A percentile compares a stretch with the other conserved stretches of the same genome.
These are phyloP conservation scores for Rosa rugosa DNA, from an alignment of 306 rosid genomes.

Conservation along the genomic window DNA sequence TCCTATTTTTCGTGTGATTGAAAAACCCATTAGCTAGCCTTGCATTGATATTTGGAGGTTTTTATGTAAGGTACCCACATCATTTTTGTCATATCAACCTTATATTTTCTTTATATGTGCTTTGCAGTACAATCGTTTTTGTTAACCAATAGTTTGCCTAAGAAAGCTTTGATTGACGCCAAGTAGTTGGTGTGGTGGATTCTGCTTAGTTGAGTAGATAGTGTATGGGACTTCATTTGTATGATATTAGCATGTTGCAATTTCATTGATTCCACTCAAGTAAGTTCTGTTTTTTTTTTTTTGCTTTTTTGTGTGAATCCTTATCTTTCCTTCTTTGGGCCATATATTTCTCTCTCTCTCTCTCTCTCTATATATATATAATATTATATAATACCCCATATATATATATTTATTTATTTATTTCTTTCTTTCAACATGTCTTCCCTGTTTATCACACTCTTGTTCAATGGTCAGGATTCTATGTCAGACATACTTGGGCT, in stretches of 20 bases:
- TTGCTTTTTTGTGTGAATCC: background rate
- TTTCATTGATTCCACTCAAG: background rate
- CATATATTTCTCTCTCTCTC: background rate
- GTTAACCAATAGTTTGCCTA: background rate
- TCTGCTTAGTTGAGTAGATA: background rate
- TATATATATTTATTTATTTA: too few relatives aligned
- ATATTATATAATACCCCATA: too few relatives aligned
- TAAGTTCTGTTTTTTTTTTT: background rate
- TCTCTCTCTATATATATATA: too few relatives aligned
- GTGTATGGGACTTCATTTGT: background rate
- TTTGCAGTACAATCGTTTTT: background rate
- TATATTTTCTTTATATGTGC: background rate
- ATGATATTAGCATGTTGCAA: background rate
- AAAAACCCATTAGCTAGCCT: background rate
- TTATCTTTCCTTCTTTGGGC: background rate
- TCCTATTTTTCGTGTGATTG: background rate
- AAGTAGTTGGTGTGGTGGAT: background rate
- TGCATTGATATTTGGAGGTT: background rate
- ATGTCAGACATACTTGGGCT: background rate
- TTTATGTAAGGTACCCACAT: background rate
- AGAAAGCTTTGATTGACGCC: background rate
- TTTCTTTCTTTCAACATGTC: background rate
- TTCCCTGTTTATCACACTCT: background rate
- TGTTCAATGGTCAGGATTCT: background rate
- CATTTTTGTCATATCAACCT: background rate